These are phyloP conservation scores for Diaporthe nobilis DNA, from an alignment of 2,329 filamentous ascomycete species.

Conservation along the genomic window DNA sequence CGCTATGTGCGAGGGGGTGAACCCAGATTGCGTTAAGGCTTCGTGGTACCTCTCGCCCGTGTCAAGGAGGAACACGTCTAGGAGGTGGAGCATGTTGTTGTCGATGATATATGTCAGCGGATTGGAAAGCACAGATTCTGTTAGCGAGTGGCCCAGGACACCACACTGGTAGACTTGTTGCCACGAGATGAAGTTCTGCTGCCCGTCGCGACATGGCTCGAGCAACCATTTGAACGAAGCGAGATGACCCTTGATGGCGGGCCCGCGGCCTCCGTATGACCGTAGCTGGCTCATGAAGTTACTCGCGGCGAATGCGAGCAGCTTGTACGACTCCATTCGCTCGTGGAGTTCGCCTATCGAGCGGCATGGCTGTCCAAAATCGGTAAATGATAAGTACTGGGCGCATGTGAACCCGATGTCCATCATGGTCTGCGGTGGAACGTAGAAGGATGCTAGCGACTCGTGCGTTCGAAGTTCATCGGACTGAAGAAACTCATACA, in stretches of 20 bases:
- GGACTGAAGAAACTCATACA: neutral
- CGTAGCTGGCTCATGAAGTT: neutral
- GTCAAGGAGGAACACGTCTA: neutral
- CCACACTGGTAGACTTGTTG: neutral
- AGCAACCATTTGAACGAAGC: neutral
- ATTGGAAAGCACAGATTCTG: neutral
- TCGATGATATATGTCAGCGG: conserved; percentile 7
- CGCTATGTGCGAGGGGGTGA: neutral
- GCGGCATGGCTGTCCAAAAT: neutral
- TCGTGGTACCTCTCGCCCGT: neutral
- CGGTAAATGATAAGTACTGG: neutral
- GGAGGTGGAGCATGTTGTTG: neutral
- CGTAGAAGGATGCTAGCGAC: neutral
- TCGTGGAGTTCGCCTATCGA: neutral
- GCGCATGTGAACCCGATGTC: conserved; percentile 9
- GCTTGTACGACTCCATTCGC: neutral
- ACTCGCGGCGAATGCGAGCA: neutral
- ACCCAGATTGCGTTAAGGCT: neutral
- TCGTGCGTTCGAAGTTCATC: conserved; percentile 2
- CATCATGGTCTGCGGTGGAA: neutral
- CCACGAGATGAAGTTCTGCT: conserved; percentile 7
- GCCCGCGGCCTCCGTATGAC: neutral
- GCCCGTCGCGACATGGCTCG: neutral
- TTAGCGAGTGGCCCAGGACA: neutral
- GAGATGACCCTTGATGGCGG: neutral